Percentiles rank a stretch among this genome's conserved stretches.
These are phyloP conservation scores for Chlorella sp. DNA, from an alignment of 139 green algal species.

Conservation along the genomic window DNA sequence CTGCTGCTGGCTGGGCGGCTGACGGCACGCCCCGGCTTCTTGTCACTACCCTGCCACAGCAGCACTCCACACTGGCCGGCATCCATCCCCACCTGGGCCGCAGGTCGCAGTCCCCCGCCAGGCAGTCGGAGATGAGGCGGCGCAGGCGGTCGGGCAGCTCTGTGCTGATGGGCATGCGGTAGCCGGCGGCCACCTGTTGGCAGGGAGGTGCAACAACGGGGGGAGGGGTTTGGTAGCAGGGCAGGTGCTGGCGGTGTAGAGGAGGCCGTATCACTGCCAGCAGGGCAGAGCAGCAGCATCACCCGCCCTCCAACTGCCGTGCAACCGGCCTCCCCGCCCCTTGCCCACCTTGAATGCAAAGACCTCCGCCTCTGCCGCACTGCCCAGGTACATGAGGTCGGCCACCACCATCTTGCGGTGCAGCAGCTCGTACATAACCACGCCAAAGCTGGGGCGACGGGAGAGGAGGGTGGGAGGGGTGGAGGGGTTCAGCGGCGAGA, in stretches of 20 bases:
- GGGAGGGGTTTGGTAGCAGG: not conserved
- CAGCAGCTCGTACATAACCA: conserved; percentile 5
- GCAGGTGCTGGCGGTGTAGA: not conserved
- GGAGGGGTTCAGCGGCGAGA: too few relatives aligned
- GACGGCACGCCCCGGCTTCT: too few relatives aligned
- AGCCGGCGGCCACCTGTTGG: not conserved
- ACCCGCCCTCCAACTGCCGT: too few relatives aligned
- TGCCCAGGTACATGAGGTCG: conserved; percentile 7
- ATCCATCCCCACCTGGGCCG: not conserved
- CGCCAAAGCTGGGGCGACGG: not conserved
- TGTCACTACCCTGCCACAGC: too few relatives aligned
- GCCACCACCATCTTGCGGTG: conserved; percentile 4
- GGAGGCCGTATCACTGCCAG: not conserved
- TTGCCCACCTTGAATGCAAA: not conserved
- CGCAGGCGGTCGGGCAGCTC: not conserved
- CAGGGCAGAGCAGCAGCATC: not conserved
- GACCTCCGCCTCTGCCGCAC: not conserved
- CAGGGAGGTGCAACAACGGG: not conserved
- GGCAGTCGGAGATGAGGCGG: not conserved
- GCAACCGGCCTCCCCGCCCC: too few relatives aligned
- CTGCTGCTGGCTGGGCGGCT: too few relatives aligned
- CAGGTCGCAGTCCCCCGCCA: not conserved
- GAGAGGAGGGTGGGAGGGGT: not conserved
- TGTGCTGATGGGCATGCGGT: not conserved
- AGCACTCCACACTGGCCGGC: too few relatives aligned